phyloP scores from a whole-genome alignment of 2,329 filamentous ascomycete species.

The Coniochaeta prunicola region DNA sequence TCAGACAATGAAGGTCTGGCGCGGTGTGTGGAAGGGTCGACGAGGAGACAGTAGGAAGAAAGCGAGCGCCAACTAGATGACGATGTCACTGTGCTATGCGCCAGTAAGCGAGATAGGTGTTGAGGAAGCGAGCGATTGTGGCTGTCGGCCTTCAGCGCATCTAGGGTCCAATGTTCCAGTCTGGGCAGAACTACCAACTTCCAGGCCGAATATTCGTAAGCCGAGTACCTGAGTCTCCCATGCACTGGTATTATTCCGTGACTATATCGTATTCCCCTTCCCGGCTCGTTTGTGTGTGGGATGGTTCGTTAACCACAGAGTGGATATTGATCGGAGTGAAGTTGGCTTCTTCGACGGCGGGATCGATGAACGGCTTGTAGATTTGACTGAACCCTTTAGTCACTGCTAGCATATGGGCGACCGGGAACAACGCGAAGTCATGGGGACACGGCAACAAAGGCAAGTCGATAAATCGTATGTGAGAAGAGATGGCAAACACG shows the following conservation, averaged over 20 bases:
- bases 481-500: background rate
- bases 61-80: background rate
- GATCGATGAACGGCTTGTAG: background rate
- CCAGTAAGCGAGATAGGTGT: background rate
- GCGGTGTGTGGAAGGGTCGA: too few species aligned
- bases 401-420: background rate
- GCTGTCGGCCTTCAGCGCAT: background rate
- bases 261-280: background rate
- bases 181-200: background rate
- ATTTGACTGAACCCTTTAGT: background rate
- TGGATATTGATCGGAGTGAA: background rate
- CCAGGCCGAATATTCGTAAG: background rate
- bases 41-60: background rate
- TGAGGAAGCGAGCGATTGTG: background rate
- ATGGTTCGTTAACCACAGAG: background rate
- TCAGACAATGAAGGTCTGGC: background rate
- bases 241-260: background rate
- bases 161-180: background rate
- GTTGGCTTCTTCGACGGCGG: background rate
- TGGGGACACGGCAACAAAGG: background rate
- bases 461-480: background rate
- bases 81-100: background rate
- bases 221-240: background rate
- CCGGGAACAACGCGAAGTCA: background rate
- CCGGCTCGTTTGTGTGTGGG: background rate